Evolutionary conservation across 75 land plant species (phyloP).

Genomic region (Sequoia sempervirens): DNA sequence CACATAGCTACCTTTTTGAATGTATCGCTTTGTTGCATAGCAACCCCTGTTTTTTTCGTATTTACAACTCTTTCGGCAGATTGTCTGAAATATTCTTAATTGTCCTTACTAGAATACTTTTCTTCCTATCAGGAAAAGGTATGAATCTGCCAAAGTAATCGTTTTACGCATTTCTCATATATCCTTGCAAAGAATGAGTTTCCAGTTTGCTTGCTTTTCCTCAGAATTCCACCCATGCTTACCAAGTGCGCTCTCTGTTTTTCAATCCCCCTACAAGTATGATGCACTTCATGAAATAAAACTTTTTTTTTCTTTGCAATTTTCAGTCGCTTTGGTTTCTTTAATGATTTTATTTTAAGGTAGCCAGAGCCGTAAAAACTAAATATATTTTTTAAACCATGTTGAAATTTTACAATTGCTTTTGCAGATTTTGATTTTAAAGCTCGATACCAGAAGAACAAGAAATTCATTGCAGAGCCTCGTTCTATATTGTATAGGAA

Average conservation of each 20-base stretch:
- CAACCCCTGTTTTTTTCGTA: background rate
- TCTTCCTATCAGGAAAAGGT: background rate
- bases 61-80: background rate
- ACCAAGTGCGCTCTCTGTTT: background rate
- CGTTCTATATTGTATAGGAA: slow-evolving; percentile 24
- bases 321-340: background rate
- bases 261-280: background rate
- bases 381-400: background rate
- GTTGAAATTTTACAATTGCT: background rate
- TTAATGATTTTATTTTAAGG: background rate
- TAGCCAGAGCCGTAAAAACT: background rate
- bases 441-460: background rate
- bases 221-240: background rate
- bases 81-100: background rate
- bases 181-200: background rate
- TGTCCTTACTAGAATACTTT: background rate
- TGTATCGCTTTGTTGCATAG: background rate
- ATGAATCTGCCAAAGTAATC: background rate
- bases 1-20: background rate
- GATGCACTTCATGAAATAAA: background rate
- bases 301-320: background rate
- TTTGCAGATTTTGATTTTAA: background rate
- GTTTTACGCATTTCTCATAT: background rate
- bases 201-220: background rate
- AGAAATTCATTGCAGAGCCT: slow-evolving; percentile 21